Evolutionary conservation across 805 yeast genomes (phyloP).

Genomic region (baker's yeast (Saccharomyces cerevisiae)): DNA sequence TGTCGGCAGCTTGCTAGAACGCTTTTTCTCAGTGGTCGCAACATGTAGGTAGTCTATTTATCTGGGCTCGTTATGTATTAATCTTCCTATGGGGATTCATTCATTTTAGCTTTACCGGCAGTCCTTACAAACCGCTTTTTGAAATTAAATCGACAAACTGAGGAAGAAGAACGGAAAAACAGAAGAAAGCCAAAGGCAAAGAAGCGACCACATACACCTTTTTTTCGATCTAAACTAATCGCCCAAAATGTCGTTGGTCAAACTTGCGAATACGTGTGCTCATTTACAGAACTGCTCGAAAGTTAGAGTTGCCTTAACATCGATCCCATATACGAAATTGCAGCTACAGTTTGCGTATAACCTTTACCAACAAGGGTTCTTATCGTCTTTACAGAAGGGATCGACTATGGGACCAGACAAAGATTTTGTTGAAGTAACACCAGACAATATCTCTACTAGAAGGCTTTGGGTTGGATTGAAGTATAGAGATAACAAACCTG

Average conservation of each 20-base stretch:
- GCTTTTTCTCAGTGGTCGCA: neutral
- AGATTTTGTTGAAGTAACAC: conserved; percentile 67
- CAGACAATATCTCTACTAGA: conserved; percentile 77
- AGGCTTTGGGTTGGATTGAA: conserved; percentile 89
- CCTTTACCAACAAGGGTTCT: conserved; percentile 83
- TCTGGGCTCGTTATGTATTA: neutral
- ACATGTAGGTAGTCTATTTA: neutral
- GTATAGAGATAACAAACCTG: conserved; percentile 73
- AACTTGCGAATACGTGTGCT: conserved; percentile 74
- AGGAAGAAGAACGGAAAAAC: neutral
- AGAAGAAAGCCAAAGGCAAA: neutral
- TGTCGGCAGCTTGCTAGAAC: neutral
- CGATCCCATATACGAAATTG: conserved; percentile 73
- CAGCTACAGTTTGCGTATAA: conserved; percentile 80
- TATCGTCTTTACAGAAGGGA: conserved; percentile 78
- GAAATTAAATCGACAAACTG: neutral
- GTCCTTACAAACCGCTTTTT: neutral
- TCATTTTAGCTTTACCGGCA: neutral
- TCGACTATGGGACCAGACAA: conserved; percentile 77
- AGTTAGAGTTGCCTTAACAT: conserved; percentile 64
- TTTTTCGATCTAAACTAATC: neutral
- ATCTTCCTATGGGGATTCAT: neutral
- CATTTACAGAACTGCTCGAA: conserved; percentile 83
- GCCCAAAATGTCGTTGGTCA: conserved; percentile 72
- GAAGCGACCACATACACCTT: neutral